A percentile compares a stretch with the other conserved stretches of the same genome.
Conservation (phyloP, 345 rosid species). For the Lumnitzera racemosa region DNA sequence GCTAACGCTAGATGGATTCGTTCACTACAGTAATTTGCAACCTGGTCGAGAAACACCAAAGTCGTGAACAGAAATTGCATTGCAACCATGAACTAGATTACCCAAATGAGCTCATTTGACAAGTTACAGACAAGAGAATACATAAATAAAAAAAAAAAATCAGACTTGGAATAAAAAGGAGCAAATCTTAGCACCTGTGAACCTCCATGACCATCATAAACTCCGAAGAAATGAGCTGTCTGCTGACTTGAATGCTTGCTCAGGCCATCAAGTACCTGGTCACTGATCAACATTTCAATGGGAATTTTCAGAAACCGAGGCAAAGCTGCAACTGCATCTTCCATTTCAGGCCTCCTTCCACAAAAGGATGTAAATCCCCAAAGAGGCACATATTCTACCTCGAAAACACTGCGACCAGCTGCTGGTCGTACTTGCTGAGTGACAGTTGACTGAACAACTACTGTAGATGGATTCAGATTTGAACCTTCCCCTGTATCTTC, state of each 20-base stretch:
- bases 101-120: neutral
- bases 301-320: slow-evolving; percentile 66
- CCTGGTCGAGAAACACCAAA: neutral
- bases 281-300: slow-evolving; percentile 64
- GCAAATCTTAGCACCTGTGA: slow-evolving; percentile 42
- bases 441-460: slow-evolving; percentile 34
- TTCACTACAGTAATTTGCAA: slow-evolving; percentile 61
- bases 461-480: slow-evolving; percentile 26
- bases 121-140: neutral
- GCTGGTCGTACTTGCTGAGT: slow-evolving; percentile 24
- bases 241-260: slow-evolving; percentile 42
- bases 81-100: neutral
- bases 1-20: slow-evolving; percentile 62
- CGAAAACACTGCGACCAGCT: slow-evolving; percentile 67
- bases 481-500: slow-evolving; percentile 32
- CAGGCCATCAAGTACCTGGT: slow-evolving; percentile 44
- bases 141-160: slow-evolving; percentile 1
- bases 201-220: slow-evolving; percentile 99
- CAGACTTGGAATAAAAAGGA: neutral
- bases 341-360: slow-evolving; percentile 98
- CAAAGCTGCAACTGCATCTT: slow-evolving; percentile 67
- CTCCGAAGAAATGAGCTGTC: slow-evolving; percentile 84
- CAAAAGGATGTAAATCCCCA: slow-evolving; percentile 80
- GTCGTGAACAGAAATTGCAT: neutral
- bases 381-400: slow-evolving; percentile 78